phyloP scores from a whole-genome alignment of 75 land plant genomes.

The Pinus tabuliformis region DNA sequence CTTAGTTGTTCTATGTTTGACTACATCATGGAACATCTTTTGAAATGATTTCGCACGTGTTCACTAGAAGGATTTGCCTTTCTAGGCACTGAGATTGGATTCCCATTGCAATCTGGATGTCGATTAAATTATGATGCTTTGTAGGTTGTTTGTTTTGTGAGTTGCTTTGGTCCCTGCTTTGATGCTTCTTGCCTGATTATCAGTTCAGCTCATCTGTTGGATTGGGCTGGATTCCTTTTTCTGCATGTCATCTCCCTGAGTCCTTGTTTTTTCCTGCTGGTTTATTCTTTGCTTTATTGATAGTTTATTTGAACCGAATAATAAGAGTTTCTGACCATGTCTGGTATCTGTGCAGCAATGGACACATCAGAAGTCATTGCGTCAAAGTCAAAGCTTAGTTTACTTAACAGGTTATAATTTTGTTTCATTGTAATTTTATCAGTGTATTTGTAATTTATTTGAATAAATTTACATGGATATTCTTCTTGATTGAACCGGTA shows the following conservation, averaged over 20 bases:
- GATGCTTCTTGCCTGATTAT: no score
- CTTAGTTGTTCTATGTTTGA: no score
- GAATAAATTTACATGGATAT: neutral
- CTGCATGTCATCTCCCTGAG: neutral
- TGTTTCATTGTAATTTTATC: neutral
- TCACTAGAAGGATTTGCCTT: no score
- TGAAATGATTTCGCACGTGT: no score
- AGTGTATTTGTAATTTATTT: neutral
- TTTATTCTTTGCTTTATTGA: neutral
- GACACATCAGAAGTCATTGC: neutral
- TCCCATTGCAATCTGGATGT: no score
- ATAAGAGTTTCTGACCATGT: neutral
- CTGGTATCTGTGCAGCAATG: neutral
- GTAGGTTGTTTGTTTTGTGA: no score
- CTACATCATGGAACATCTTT: no score
- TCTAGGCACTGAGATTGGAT: no score
- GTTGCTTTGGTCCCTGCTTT: no score
- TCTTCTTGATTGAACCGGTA: neutral
- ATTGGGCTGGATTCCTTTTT: neutral
- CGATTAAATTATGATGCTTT: no score
- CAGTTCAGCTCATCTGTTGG: neutral
- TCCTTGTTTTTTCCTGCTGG: neutral
- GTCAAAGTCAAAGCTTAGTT: neutral
- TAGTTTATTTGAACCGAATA: neutral
- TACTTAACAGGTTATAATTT: conserved; percentile 7